phyloP scores from a whole-genome alignment of 495 filamentous ascomycete species.

The Xylaria grammica region DNA sequence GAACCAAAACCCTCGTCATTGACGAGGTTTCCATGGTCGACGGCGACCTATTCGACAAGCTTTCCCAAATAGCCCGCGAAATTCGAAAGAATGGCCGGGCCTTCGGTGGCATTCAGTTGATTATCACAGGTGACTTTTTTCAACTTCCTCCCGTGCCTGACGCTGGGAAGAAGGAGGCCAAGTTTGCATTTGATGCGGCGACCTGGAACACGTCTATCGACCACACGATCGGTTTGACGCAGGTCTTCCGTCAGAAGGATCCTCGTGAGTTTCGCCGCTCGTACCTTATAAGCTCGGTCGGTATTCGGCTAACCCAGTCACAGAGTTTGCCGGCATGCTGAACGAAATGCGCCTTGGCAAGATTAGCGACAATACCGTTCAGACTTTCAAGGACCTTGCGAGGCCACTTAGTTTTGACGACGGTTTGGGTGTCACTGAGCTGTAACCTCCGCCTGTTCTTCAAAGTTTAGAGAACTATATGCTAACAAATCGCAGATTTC shows the following conservation, averaged over 20 bases:
- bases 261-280: slow-evolving; percentile 58
- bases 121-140: slow-evolving; percentile 98
- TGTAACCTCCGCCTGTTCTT: slow-evolving; percentile 45
- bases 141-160: slow-evolving; percentile 93
- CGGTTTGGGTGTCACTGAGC: slow-evolving; percentile 84
- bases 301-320: slow-evolving; percentile 23
- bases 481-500: slow-evolving; percentile 66
- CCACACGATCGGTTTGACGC: slow-evolving; percentile 93
- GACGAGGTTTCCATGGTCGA: slow-evolving; percentile 99
- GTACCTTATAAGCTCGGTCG: neutral
- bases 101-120: slow-evolving; percentile 94
- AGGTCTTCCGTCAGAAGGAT: slow-evolving; percentile 95
- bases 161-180: slow-evolving; percentile 63
- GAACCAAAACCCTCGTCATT: slow-evolving; percentile 83
- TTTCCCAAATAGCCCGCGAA: slow-evolving; percentile 83
- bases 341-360: slow-evolving; percentile 96
- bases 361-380: slow-evolving; percentile 70
- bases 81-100: slow-evolving; percentile 85
- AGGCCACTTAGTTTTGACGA: slow-evolving; percentile 75
- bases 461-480: neutral
- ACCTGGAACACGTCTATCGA: slow-evolving; percentile 92
- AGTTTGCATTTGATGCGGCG: slow-evolving; percentile 89
- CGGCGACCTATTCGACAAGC: slow-evolving; percentile 94
- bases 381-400: slow-evolving; percentile 71
- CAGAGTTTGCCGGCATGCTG: slow-evolving; percentile 88